Percentiles rank a stretch among this genome's conserved stretches.
Conservation (phyloP, 768 basidiomycete species). For the Mycena albidolilacea region DNA sequence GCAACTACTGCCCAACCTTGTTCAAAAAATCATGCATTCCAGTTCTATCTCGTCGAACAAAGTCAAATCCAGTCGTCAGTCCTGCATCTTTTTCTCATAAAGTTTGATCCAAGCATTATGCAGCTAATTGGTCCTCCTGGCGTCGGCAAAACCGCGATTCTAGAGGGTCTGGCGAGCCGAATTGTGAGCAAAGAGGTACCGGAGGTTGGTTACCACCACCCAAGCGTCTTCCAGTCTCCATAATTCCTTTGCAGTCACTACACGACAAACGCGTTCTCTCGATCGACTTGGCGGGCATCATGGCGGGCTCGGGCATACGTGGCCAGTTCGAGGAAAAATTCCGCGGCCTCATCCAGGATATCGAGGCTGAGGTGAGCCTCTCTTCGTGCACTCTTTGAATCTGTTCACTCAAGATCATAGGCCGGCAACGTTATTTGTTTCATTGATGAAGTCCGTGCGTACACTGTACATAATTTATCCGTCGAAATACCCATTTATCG, state of each 20-base stretch:
- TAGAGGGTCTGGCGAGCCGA: constrained; percentile 90
- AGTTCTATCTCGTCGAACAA: constrained; percentile 91
- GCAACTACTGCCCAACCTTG: neutral
- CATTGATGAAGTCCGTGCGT: constrained; percentile 94
- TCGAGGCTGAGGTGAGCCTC: constrained; percentile 79
- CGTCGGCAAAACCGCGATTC: constrained; percentile 93
- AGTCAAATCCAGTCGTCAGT: constrained; percentile 91
- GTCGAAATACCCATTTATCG: neutral
- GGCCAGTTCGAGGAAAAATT: constrained; percentile 96
- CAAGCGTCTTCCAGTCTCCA: neutral
- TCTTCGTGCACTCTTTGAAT: constrained; percentile 10
- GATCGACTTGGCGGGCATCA: constrained; percentile 85
- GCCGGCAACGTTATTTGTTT: constrained; percentile 90
- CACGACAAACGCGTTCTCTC: constrained; percentile 91
- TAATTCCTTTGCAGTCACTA: constrained; percentile 68
- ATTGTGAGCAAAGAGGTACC: constrained; percentile 93
- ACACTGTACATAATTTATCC: neutral
- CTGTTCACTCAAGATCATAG: constrained; percentile 46
- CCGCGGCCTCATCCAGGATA: constrained; percentile 90
- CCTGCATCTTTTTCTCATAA: neutral
- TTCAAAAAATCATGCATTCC: neutral
- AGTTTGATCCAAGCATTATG: neutral
- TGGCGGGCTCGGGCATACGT: constrained; percentile 92
- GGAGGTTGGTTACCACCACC: constrained; percentile 67
- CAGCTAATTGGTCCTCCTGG: constrained; percentile 90